phyloP scores from a whole-genome alignment of 176 grass and related monocot species.

The Juncus inflexus region DNA sequence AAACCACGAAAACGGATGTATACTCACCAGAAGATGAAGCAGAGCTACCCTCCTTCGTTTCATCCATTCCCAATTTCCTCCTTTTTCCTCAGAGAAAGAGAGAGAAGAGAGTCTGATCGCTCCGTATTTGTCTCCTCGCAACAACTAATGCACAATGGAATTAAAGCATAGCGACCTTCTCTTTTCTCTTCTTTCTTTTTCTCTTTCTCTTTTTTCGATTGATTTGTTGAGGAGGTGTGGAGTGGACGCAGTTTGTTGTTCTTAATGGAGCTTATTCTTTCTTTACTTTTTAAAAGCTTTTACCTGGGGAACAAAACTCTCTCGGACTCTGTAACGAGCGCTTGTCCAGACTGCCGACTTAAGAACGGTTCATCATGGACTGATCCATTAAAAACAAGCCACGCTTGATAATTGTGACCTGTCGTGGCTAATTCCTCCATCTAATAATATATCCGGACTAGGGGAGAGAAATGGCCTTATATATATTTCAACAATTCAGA shows the following conservation, averaged over 20 bases:
- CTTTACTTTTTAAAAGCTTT: neutral
- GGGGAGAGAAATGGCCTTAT: too few species aligned
- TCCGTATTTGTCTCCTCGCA: neutral
- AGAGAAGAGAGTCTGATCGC: conserved; percentile 11
- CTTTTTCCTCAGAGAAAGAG: conserved; percentile 12
- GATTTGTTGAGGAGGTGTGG: conserved; percentile 11
- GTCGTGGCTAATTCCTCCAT: too few species aligned
- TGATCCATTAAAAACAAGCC: too few species aligned
- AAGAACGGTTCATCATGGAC: too few species aligned
- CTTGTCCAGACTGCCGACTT: neutral
- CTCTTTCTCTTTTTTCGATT: neutral
- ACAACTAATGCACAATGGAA: conserved; percentile 15
- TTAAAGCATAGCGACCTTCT: neutral
- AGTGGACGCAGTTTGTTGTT: neutral
- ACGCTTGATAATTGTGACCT: too few species aligned
- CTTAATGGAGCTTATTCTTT: neutral
- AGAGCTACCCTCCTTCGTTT: neutral
- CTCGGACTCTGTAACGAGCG: neutral
- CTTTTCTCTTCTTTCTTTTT: neutral
- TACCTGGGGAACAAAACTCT: neutral
- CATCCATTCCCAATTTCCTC: conserved; percentile 2
- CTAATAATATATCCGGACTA: too few species aligned
- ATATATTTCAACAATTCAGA: too few species aligned
- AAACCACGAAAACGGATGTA: neutral
- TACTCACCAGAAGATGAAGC: conserved; percentile 20